Base-by-base conservation (phyloP, 2,329 filamentous ascomycete genomes). In the Teratosphaeria zuluensis region DNA sequence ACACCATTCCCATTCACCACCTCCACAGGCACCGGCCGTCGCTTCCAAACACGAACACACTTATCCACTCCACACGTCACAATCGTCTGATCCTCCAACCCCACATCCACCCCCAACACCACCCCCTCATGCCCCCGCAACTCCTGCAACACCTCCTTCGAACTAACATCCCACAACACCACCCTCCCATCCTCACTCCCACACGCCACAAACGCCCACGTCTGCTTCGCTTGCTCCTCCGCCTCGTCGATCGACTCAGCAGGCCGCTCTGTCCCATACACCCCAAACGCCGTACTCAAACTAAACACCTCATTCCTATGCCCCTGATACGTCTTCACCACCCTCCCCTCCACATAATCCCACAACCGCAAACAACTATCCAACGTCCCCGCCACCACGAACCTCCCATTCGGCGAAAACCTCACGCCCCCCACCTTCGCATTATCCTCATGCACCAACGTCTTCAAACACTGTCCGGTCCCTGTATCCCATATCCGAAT, bases 321-420 rank as follows among this genome's bases (percentile, higher is more conserved):
- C 0, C 94, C 94, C 72, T 96, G 91, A 74, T 97, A 99, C 14
- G 94, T 99, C 80, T 99, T 99, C 68, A 96, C 87, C 66, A 94
- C 94, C 31, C 86, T 85, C 7, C 92, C 92, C 42, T 90, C 85
- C 8, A 95, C 88, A 71, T 97, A 99, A 73, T 96, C 89, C 94
- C 94, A 99, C 24, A 99, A 78, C 1, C 94, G 85, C 53, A 99
- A 83, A 70, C 89, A 92, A 61, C 86, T 89, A 76, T 99, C 94
- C 64, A 96, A 81, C 63, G 90, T 96, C 74, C 89, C 96, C 12
- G 94, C 92, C 2, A 97, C 82, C 57, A 99, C 87, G 70, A 89
- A 96, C 63, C 89, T 91, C 19, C 94, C 92, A 70, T 99, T 99
- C 2, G 94, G 92, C 4, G 88, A 88, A 77, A 99, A 99, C 70